Conservation (phyloP, 805 yeast species). For the Zygoascus biomembranicola region DNA sequence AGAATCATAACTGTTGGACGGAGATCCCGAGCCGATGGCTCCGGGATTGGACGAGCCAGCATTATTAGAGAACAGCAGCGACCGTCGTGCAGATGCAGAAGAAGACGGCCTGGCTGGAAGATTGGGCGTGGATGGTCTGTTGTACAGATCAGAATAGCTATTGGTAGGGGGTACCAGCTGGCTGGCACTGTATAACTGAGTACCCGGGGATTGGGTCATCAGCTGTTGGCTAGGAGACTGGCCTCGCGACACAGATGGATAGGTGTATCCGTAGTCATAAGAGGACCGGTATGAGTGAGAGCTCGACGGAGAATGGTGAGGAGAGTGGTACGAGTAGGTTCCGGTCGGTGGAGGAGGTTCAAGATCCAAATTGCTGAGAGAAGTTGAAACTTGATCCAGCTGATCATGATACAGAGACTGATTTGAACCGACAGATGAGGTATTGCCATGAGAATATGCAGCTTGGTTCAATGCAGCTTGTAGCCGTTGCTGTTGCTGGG, state of each 20-base stretch:
- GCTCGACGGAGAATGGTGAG: not conserved
- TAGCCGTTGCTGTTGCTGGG: conserved; percentile 29
- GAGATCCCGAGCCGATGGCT: conserved; percentile 3
- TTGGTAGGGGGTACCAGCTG: not conserved
- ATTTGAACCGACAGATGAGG: not conserved
- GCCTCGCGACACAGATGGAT: not conserved
- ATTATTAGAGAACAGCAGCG: conserved; percentile 6
- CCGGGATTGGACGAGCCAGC: conserved; percentile 4
- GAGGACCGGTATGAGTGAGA: not conserved
- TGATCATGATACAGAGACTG: not conserved
- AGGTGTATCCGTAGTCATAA: not conserved
- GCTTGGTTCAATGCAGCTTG: conserved; percentile 24
- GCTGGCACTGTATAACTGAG: not conserved
- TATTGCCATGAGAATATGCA: conserved; percentile 1
- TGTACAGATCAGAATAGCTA: not conserved
- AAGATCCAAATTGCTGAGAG: conserved; percentile 1
- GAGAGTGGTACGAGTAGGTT: not conserved
- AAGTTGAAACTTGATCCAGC: not conserved
- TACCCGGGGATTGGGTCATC: not conserved
- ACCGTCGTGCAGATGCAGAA: conserved; percentile 13
- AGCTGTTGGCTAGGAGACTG: not conserved
- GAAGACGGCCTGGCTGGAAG: conserved; percentile 19
- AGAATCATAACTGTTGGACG: not conserved
- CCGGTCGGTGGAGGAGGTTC: not conserved
- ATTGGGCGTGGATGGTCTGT: conserved; percentile 18